Evolutionary conservation across 768 basidiomycete genomes (phyloP), one percentile per base, ranked within the genome.

Genomic region (Dacryopinax primogenitus): DNA sequence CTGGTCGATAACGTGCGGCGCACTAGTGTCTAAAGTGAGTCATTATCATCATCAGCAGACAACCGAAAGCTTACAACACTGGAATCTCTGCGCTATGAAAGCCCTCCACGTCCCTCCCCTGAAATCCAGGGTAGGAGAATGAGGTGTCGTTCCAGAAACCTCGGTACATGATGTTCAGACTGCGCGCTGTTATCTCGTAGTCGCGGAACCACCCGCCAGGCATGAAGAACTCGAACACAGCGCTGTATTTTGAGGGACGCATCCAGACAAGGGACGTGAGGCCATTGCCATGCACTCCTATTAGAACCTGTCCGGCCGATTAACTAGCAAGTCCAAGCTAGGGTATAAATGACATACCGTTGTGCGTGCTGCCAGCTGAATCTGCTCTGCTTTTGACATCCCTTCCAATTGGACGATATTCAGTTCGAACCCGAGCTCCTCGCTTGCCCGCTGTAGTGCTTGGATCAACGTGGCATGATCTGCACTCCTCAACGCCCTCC

Each of bases 201-300:
- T 58, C 51, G 26, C 51, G 51, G 30, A 58, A 58, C 51, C 51
- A 58, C 4, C 51, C 51, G 11, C 51, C 51, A 30, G 51, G 51
- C 51, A 58, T 58, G 51, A 58, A 58, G 51, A 58, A 58, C 51
- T 58, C 51, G 51, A 58, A 58, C 21, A 58, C 26, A 18, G 51
- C 51, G 51, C 26, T 28, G 23, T 58, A 30, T 4, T 23, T 23
- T 3, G 51, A 58, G 51, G 51, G 51, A 21, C 51, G 51, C 51
- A 58, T 58, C 51, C 51, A 58, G 9, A 58, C 51, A 15, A 58
- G 51, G 4, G 51, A 58, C 4, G 51, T 58, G 4, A 58, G 26
- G 11, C 51, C 51, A 18, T 58, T 58, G 11, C 51, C 51, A 30
- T 58, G 51, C 18, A 58, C 51, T 11, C 51, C 51, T 30, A 58